Evolutionary conservation across 2,329 filamentous ascomycete species (phyloP).

Genomic region (Ceratocystis alfenasii): DNA sequence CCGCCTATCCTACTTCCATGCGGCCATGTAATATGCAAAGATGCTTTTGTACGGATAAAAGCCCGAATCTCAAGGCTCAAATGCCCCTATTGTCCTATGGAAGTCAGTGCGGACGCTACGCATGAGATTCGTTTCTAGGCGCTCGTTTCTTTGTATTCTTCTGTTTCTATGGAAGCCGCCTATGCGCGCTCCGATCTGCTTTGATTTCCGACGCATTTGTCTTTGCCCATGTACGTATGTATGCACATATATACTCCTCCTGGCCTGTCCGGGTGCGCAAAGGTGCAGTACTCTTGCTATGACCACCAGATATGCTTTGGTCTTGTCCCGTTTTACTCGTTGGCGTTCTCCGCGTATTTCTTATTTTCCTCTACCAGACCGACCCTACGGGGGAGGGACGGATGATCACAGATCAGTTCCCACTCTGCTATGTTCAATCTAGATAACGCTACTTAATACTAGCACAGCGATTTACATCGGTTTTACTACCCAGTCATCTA

Average conservation of each 20-base stretch:
- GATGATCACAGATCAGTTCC: background rate
- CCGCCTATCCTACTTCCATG: conserved; percentile 96
- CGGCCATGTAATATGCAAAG: conserved; percentile 82
- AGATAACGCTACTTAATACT: background rate
- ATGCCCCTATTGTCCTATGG: conserved; percentile 87
- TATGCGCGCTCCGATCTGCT: background rate
- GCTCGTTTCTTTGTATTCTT: background rate
- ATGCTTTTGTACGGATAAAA: conserved; percentile 66
- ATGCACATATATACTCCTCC: background rate
- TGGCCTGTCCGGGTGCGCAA: background rate
- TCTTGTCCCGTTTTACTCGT: background rate
- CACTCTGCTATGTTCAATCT: background rate
- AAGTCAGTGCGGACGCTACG: conserved; percentile 67
- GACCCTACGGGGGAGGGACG: background rate
- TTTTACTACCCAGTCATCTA: background rate
- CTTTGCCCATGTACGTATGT: background rate
- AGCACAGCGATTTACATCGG: background rate
- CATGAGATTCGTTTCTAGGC: conserved; percentile 53
- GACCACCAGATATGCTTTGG: conserved; percentile 1
- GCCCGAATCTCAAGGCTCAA: conserved; percentile 70
- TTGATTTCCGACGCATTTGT: background rate
- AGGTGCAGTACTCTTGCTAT: background rate
- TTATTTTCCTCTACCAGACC: background rate
- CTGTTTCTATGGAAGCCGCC: background rate
- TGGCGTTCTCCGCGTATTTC: background rate